Evolutionary conservation across 148 eudicot species (phyloP), one percentile per base, ranked within the genome.

Genomic region (Linanthus parryae): DNA sequence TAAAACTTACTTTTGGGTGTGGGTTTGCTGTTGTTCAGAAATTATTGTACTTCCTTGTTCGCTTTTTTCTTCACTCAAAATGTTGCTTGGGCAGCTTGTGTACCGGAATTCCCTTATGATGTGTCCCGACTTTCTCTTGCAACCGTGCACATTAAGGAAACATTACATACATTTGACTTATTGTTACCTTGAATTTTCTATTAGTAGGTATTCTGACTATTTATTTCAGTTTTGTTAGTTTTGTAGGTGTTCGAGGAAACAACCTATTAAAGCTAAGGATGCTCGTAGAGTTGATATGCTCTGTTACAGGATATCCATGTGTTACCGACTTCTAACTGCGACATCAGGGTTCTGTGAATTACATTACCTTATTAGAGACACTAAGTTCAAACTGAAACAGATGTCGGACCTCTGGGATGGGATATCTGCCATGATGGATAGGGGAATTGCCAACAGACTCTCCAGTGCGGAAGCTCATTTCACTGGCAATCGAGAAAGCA

Each of bases 221-320:
- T n/a, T n/a, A n/a, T n/a, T n/a, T n/a, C n/a, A n/a, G n/a, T n/a
- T n/a, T n/a, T n/a, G n/a, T n/a, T n/a, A n/a, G n/a, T n/a, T n/a
- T 69, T 45, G 48, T 81, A 92, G 96, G 55, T 81, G 69, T 68
- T 92, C 83, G 94, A 92, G 75, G 80, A 87, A 87, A 75, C 98
- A 92, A 67, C 64, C 87, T 69, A 60, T 34, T 53, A 68, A 75
- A 58, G 96, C 96, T 36, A 84, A 72, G 70, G 94, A 84, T 62
- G 90, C 96, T 40, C 88, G 96, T 3, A 79, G 90, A 30, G 84
- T 92, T 2, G 90, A 87, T 59, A 66, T 70, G 40, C 96, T 92
- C 38, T 92, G 96, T 48, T 63, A 77, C 42, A 68, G 96, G 72
- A 80, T 92, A 67, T 77, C 65, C 55, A 55, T 87, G 67, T 75